Conservation (phyloP, 208 protist species). For the Leishmania aethiopica region DNA sequence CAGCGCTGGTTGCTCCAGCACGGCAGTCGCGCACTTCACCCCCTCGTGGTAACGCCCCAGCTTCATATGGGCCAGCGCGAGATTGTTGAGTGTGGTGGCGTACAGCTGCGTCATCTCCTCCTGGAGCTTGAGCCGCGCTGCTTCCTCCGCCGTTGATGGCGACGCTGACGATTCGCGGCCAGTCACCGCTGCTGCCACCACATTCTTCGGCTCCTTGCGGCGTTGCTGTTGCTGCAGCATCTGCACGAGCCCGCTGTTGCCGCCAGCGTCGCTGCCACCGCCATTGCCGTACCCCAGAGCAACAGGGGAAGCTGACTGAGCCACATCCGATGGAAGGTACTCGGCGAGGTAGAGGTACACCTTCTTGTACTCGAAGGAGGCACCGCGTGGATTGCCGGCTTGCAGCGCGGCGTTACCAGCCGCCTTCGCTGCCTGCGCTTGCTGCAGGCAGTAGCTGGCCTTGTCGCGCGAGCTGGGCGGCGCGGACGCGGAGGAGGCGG, state of each 20-base stretch:
- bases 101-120: constrained; percentile 36
- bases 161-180: neutral
- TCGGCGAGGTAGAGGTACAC: constrained; percentile 69
- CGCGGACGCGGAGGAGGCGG: neutral
- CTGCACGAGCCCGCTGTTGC: constrained; percentile 21
- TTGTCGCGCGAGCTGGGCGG: neutral
- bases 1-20: constrained; percentile 33
- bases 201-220: constrained; percentile 8
- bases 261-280: neutral
- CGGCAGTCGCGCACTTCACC: constrained; percentile 39
- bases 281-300: neutral
- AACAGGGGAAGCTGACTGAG: neutral
- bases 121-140: constrained; percentile 17
- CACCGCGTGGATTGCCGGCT: constrained; percentile 36
- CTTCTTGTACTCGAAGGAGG: constrained; percentile 75
- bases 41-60: constrained; percentile 54
- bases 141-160: neutral
- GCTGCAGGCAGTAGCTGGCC: constrained; percentile 20
- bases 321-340: constrained; percentile 41
- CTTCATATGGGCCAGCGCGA: constrained; percentile 51
- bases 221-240: constrained; percentile 22
- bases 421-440: constrained; percentile 53
- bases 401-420: constrained; percentile 52
- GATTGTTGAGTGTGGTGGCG: constrained; percentile 52
- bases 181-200: constrained; percentile 8